Evolutionary conservation across 108 stramenopile genomes (phyloP).

Genomic region (Skeletonema grethae): DNA sequence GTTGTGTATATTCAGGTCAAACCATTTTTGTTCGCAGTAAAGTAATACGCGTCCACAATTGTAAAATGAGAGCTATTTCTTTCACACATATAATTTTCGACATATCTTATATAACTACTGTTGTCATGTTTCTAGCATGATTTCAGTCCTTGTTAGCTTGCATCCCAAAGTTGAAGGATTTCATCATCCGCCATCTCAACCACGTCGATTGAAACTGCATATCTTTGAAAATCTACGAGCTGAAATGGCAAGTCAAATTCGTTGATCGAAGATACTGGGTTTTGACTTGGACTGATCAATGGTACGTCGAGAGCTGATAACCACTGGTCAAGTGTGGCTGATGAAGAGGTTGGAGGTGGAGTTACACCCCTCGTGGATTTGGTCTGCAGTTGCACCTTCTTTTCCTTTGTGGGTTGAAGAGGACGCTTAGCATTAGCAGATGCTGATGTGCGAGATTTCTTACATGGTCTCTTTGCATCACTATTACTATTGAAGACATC

Average conservation of each 20-base stretch:
- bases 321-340: neutral
- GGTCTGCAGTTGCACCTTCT: neutral
- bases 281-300: neutral
- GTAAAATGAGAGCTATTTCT: neutral
- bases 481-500: conserved; percentile 55
- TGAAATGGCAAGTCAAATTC: neutral
- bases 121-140: neutral
- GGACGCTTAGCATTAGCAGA: neutral
- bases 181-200: neutral
- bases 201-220: neutral
- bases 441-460: neutral
- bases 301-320: neutral
- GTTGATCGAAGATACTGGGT: neutral
- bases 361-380: neutral
- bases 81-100: neutral
- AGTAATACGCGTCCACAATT: no score
- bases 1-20: neutral
- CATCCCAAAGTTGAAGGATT: neutral
- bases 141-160: neutral
- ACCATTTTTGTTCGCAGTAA: no score
- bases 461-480: neutral
- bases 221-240: neutral
- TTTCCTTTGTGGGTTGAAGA: neutral
- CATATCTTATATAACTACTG: neutral
- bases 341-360: neutral